Conservation (phyloP, 306 rosid species). For the Pyrus bretschneideri region DNA sequence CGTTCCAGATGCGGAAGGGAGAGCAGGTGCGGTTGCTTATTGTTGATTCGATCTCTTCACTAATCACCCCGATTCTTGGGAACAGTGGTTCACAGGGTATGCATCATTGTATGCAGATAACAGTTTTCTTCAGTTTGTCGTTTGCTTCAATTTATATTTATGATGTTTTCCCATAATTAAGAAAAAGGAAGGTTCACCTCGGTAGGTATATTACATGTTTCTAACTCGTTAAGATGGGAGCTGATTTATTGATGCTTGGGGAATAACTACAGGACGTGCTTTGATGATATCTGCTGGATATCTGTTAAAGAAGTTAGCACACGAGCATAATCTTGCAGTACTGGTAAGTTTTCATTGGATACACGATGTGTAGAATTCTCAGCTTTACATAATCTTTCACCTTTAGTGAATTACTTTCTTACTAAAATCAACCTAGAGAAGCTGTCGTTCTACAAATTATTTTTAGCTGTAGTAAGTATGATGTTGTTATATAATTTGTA, state of each 20-base stretch:
- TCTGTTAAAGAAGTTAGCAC: conserved; percentile 74
- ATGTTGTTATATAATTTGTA: not conserved
- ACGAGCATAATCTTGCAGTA: conserved; percentile 68
- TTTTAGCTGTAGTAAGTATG: not conserved
- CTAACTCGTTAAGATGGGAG: conserved; percentile 2
- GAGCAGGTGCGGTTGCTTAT: conserved; percentile 59
- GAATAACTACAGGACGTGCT: conserved; percentile 59
- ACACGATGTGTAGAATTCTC: not conserved
- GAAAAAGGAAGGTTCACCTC: not conserved
- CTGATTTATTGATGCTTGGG: conserved; percentile 17
- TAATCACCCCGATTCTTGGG: conserved; percentile 80
- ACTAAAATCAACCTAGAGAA: not conserved
- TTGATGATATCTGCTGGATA: conserved; percentile 81
- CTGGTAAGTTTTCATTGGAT: conserved; percentile 42
- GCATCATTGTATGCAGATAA: conserved; percentile 13
- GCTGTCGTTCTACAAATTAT: not conserved
- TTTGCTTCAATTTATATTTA: not conserved
- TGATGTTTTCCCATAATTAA: not conserved
- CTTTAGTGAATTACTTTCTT: not conserved
- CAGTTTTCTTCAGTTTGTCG: not conserved
- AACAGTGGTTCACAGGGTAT: conserved; percentile 77
- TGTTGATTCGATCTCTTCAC: conserved; percentile 77
- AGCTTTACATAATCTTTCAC: not conserved
- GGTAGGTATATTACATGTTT: not conserved
- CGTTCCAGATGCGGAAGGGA: conserved; percentile 36